Base-by-base conservation (phyloP, 1,284 basidiomycete genomes). In the Coniferiporia weirii region DNA sequence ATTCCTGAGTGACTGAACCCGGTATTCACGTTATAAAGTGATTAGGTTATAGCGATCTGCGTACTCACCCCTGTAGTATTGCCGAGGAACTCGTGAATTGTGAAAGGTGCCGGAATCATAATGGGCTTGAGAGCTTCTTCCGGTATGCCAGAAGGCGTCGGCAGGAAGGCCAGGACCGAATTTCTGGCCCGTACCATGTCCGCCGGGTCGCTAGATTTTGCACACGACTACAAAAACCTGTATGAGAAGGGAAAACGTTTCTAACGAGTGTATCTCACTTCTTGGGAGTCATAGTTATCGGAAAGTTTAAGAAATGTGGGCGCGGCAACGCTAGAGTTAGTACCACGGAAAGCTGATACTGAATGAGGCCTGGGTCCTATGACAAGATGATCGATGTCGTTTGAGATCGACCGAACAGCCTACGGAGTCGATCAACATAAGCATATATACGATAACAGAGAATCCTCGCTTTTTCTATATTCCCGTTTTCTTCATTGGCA, bases 11-110 rank as follows among this genome's bases (percentile, higher is more conserved):
- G 76, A 63, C 79, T 82, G 64, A 53, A 48, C 22, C 43, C 49
- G 10, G 20, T 44, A 56, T 49, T 56, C 49, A 60, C 59, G 59
- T 49, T 32, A 34, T 9, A 20, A 49, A 10, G 13, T 40, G 48
- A 49, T 43, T 27, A 52, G 5, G 46, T 35, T 45, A 34, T 51
- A 13, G 57, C 44, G 12, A 8, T 27, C 27, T 5, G 27, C 13
- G 38, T 50, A 76, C 81, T 65, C 71, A 88, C 87, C 20, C 78
- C 79, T 5, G 81, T 75, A 7, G 77, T 74, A 60, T 78, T 81
- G n/a, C 76, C 77, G 2, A 91, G 73, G 61, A 90, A 88, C 58
- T 90, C 87, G 51, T 87, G 81, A 10, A 90, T 67, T 7, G 82
- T 83, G 63, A 82, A 76, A 4, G 82, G 76, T 6, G 80, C 60